phyloP scores from a whole-genome alignment of 352 stramenopile genomes.

The Phytopythium chamaehyphon region DNA sequence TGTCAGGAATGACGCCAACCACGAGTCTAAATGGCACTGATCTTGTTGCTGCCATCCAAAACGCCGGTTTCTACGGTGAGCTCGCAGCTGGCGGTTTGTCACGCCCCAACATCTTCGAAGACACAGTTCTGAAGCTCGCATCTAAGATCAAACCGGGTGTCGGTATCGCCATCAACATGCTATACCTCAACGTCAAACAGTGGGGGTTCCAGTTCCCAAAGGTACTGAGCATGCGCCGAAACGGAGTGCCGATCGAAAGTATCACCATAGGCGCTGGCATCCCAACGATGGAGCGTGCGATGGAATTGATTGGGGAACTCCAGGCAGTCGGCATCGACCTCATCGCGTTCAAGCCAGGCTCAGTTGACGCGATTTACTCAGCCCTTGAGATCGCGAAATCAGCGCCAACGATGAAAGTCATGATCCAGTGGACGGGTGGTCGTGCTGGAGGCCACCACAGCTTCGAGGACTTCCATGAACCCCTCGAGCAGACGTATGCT shows the following conservation, averaged over 20 bases:
- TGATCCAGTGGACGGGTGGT: constrained; percentile 87
- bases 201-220: constrained; percentile 89
- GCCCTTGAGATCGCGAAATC: constrained; percentile 73
- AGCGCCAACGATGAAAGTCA: constrained; percentile 63
- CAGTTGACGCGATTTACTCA: constrained; percentile 67
- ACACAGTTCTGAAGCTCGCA: constrained; percentile 55
- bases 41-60: constrained; percentile 76
- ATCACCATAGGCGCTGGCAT: constrained; percentile 87
- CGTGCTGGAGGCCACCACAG: constrained; percentile 85
- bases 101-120: constrained; percentile 67
- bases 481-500: constrained; percentile 68
- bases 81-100: constrained; percentile 73
- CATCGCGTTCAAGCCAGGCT: constrained; percentile 83
- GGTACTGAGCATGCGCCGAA: constrained; percentile 77
- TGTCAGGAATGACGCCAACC: constrained; percentile 83
- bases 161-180: constrained; percentile 84
- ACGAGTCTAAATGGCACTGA: constrained; percentile 78
- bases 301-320: constrained; percentile 76
- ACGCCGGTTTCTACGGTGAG: constrained; percentile 79
- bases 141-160: constrained; percentile 68
- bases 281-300: constrained; percentile 69
- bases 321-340: constrained; percentile 64
- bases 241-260: constrained; percentile 78
- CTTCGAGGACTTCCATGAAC: constrained; percentile 86
- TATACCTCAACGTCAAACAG: constrained; percentile 87